Evolutionary conservation across 1,284 basidiomycete species (phyloP), one percentile per base, ranked within the genome.

Genomic region (Ustilago crameri): DNA sequence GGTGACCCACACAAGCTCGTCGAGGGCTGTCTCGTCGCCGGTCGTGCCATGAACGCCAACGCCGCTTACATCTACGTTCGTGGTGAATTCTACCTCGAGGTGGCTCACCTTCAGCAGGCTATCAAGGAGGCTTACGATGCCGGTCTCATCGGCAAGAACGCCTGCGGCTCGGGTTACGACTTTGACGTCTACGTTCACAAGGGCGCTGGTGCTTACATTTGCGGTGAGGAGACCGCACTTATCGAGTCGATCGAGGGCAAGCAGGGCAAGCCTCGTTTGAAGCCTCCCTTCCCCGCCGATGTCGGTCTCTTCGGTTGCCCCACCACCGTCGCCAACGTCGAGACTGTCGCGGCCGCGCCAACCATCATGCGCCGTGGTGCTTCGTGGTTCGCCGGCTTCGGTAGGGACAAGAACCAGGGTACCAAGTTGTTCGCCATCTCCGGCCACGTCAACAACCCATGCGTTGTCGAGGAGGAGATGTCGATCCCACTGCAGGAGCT

Each of bases 21-120:
- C 78, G 96, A 98, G 85, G 95, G 95, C 30, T 98, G 96, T 84
- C 89, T 98, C 50, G 91, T 98, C 62, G 95, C 95, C 46, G 95
- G 95, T n/a, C 91, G 95, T 62, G 91, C 88, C 18, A 98, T 98
- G 95, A 98, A 98, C 85, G 95, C 95, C 49, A 95, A 85, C 58
- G 93, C 95, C 44, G 95, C 95, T 30, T 98, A 98, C 88, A 98
- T 98, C 85, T 98, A 98, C 86, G 94, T 97, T 79, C 94, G 96
- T 76, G 95, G 95, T 79, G 95, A 98, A 85, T 98, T 98, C 85
- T 91, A 91, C 86, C 91, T 94, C 84, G 95, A 98, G 85, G 95
- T 93, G 2, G 88, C 90, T 8, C 93, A 95, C 84, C 88, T 98
- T 43, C 93, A 95, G 85, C 90, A 93, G 83, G 95, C 95, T 53